Evolutionary conservation across 805 yeast genomes (phyloP).

Genomic region (Priceomyces fermenticarens): DNA sequence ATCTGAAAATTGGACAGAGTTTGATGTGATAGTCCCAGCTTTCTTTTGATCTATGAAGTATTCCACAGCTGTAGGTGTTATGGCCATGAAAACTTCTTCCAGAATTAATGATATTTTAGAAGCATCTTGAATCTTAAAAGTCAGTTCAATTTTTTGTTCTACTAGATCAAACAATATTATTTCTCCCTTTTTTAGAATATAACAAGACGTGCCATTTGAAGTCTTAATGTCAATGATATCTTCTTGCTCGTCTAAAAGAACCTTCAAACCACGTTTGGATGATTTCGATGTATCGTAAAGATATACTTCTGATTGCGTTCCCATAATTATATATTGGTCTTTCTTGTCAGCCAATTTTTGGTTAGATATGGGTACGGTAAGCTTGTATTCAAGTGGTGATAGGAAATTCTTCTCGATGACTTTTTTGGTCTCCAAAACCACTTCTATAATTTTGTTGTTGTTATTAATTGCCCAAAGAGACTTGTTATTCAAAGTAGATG

Average conservation of each 20-base stretch:
- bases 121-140: neutral
- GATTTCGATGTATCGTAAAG: slow-evolving; percentile 2
- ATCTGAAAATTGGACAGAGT: slow-evolving; percentile 16
- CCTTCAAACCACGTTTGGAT: neutral
- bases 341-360: neutral
- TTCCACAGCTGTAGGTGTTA: slow-evolving; percentile 28
- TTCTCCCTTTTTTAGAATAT: too few species aligned
- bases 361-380: neutral
- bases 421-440: slow-evolving; percentile 26
- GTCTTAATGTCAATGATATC: too few species aligned
- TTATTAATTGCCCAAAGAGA: slow-evolving; percentile 23
- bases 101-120: neutral
- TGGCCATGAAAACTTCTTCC: slow-evolving; percentile 23
- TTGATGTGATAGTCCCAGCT: slow-evolving; percentile 14
- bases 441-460: slow-evolving; percentile 13
- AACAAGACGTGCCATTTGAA: too few species aligned
- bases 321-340: neutral
- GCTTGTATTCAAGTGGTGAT: neutral
- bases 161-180: too few species aligned
- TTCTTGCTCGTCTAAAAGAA: too few species aligned
- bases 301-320: neutral
- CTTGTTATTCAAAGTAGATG: slow-evolving; percentile 10
- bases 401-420: slow-evolving; percentile 4
- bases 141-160: too few species aligned
- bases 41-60: slow-evolving; percentile 20